Conservation (phyloP, 192 early-diverging fungal genomes). For the Linnemannia elongata region DNA sequence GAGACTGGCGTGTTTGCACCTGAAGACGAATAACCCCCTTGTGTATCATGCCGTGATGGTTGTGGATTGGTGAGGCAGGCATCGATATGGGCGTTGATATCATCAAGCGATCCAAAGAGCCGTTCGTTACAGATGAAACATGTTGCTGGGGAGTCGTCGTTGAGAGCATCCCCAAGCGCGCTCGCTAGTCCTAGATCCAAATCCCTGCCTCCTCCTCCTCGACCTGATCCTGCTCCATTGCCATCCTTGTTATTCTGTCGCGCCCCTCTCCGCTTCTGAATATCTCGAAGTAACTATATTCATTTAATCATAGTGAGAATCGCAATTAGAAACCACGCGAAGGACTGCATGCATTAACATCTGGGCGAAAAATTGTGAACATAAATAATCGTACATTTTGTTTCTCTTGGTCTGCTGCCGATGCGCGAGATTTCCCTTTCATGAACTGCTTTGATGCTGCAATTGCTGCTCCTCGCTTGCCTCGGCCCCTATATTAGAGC, state of each 20-base stretch:
- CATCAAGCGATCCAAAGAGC: conserved; percentile 68
- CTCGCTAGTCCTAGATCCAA: conserved; percentile 18
- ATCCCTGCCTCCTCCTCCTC: conserved; percentile 11
- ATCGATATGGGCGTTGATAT: conserved; percentile 85
- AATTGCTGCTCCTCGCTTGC: conserved; percentile 70
- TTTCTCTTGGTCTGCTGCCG: conserved; percentile 42
- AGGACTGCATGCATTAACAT: not conserved
- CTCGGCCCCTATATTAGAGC: conserved; percentile 36
- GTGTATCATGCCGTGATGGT: conserved; percentile 11
- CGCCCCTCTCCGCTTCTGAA: conserved; percentile 41
- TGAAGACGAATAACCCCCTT: conserved; percentile 27
- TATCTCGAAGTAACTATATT: conserved; percentile 37
- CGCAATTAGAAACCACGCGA: not conserved
- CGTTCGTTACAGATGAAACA: conserved; percentile 78
- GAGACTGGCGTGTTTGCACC: conserved; percentile 25
- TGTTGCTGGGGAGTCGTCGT: conserved; percentile 53
- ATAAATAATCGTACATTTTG: conserved; percentile 18
- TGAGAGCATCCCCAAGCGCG: conserved; percentile 24
- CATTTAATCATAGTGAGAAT: not conserved
- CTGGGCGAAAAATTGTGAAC: not conserved
- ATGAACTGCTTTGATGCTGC: conserved; percentile 65
- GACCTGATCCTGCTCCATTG: conserved; percentile 15
- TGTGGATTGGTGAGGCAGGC: conserved; percentile 68
- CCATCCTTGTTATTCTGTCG: conserved; percentile 37
- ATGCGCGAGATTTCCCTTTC: conserved; percentile 57